A percentile compares a stretch with the other conserved stretches of the same genome.
phyloP scores from a whole-genome alignment of 75 land plant species.

The Pseudotsuga menziesii region DNA sequence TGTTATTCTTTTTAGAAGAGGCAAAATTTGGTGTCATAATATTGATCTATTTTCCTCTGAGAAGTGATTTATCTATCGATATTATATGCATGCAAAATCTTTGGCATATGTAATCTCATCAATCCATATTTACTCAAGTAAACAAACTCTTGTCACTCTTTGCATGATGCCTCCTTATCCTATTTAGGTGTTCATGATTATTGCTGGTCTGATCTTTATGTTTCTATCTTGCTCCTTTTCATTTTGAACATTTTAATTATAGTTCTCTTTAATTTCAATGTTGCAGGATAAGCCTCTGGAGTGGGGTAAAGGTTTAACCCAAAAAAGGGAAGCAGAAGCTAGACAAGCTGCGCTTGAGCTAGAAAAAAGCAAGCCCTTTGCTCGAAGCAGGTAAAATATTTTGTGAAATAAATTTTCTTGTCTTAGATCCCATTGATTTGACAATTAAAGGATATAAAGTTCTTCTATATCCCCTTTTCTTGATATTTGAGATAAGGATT shows the following conservation, averaged over 20 bases:
- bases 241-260: background rate
- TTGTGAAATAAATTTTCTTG: background rate
- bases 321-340: conserved; percentile 84
- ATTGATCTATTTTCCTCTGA: too few species aligned
- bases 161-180: background rate
- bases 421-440: background rate
- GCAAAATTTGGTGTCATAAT: too few species aligned
- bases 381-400: conserved; percentile 60
- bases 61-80: too few species aligned
- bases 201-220: background rate
- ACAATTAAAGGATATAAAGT: background rate
- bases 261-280: background rate
- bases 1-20: too few species aligned
- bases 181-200: background rate
- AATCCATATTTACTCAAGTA: too few species aligned
- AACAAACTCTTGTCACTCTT: background rate
- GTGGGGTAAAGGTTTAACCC: conserved; percentile 97
- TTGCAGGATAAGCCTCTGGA: conserved; percentile 66
- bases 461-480: background rate
- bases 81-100: too few species aligned
- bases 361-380: conserved; percentile 89
- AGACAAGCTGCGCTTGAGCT: conserved; percentile 55
- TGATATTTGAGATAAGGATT: background rate
- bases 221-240: background rate
- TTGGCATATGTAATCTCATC: too few species aligned